Base-by-base conservation (phyloP, 1,139 yeast genomes). In the Yamadazyma dendronema region DNA sequence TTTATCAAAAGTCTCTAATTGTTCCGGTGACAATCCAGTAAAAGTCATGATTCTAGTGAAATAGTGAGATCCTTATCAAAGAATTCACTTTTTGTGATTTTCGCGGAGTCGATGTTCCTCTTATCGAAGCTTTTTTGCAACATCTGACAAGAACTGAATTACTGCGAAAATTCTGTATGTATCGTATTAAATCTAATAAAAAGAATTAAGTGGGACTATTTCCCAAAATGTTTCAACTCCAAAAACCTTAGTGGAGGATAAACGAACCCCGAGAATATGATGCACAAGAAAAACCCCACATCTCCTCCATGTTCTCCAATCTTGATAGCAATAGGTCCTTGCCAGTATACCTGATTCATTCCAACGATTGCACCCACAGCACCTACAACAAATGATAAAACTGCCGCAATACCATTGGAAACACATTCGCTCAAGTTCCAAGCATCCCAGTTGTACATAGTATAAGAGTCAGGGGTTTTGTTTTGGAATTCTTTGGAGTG, bases 291-390 rank as follows among this genome's bases (percentile, higher is more conserved):
- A 77, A 84, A 81, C 26, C 94, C 97, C 32, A 89, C 61, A 53
- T 85, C 95, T 17, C 88, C 89, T 29, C 90, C 90, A 37, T 54
- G 57, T 2, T 54, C 59, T 6, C 89, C 88, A 14, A 79, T 59
- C 15, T 61, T 52, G 37, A 59, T 60, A 5, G 92, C 89, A 28
- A 84, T 52, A 0, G 88, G 88, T 0, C 94, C 95, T 13, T 76
- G 68, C 72, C 82, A 85, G 56, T 84, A 85, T 1, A 78, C 81
- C 53, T 84, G 95, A 16, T 84, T 73, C 95, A 84, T 84, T 4
- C 92, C 92, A n/a, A 84, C 64, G 3, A 81, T 85, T 1, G 86
- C 90, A 22, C 92, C 94, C 1, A 76, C 80, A 10, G 81, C 80
- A 28, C 94, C 94, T 36, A 74, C 60, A 3, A 72, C 49, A 47